Conservation (phyloP, 805 yeast genomes). For the Kluyveromyces wickerhamii region DNA sequence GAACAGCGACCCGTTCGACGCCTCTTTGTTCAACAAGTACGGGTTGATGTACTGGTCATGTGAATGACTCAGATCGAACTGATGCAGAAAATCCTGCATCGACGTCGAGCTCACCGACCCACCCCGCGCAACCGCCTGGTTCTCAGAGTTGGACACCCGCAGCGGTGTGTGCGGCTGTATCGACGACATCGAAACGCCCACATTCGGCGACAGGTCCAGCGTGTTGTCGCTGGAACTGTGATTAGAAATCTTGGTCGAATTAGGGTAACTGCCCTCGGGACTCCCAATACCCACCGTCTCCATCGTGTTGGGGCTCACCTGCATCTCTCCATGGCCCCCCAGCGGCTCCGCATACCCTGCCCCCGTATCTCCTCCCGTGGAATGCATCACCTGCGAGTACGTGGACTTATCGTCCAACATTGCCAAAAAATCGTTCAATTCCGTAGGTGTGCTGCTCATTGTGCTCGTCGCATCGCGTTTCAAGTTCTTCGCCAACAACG, state of each 20-base stretch:
- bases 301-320: not conserved
- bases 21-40: conserved; percentile 11
- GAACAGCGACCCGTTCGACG: not conserved
- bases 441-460: conserved; percentile 16
- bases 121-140: not conserved
- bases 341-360: not conserved
- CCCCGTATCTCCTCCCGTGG: not conserved
- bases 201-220: conserved; percentile 1
- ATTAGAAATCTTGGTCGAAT: conserved; percentile 2
- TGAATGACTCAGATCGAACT: conserved; percentile 2
- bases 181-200: not conserved
- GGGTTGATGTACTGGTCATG: conserved; percentile 15
- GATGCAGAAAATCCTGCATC: conserved; percentile 2
- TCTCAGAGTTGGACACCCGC: not conserved
- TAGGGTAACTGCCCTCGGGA: conserved; percentile 2
- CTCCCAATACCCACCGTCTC: not conserved
- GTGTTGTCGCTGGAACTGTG: conserved; percentile 3
- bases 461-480: conserved; percentile 1
- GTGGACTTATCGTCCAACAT: conserved; percentile 15
- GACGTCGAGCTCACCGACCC: not conserved
- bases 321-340: not conserved
- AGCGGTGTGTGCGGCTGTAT: not conserved
- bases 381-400: conserved; percentile 4
- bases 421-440: conserved; percentile 24
- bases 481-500: conserved; percentile 3